These are phyloP conservation scores for Candida michaelii DNA, from an alignment of 805 yeast genomes.

Conservation along the genomic window DNA sequence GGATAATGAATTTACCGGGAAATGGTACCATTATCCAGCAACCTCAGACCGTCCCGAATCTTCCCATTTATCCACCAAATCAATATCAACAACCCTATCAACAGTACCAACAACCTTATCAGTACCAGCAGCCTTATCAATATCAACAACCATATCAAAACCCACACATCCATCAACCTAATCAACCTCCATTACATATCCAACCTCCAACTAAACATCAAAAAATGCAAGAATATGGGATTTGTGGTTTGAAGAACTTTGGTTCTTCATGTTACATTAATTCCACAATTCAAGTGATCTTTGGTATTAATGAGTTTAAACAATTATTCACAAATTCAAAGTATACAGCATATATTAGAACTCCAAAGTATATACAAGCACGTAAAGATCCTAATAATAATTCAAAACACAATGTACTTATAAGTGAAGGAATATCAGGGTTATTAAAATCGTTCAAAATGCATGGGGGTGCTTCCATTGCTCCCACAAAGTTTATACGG, in stretches of 20 bases:
- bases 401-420: slow-evolving; percentile 23
- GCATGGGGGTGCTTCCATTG: slow-evolving; percentile 60
- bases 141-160: slow-evolving; percentile 1
- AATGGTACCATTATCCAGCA: not conserved
- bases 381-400: slow-evolving; percentile 18
- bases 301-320: slow-evolving; percentile 53
- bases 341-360: slow-evolving; percentile 44
- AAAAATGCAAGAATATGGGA: slow-evolving; percentile 40
- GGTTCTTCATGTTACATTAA: slow-evolving; percentile 80
- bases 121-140: slow-evolving; percentile 2
- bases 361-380: slow-evolving; percentile 27
- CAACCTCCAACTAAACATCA: slow-evolving; percentile 2
- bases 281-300: slow-evolving; percentile 68
- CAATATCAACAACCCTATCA: slow-evolving; percentile 6
- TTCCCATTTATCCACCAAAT: too few relatives aligned
- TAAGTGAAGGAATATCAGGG: slow-evolving; percentile 53
- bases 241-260: slow-evolving; percentile 64
- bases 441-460: slow-evolving; percentile 57
- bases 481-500: slow-evolving; percentile 64
- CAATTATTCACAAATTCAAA: slow-evolving; percentile 45
- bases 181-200: not conserved
- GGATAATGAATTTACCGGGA: not conserved
- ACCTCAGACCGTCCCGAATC: too few relatives aligned
- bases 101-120: slow-evolving; percentile 10
- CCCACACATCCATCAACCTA: slow-evolving; percentile 1